phyloP scores from a whole-genome alignment of 2,329 filamentous ascomycete species.

The Leptographium lundbergii region DNA sequence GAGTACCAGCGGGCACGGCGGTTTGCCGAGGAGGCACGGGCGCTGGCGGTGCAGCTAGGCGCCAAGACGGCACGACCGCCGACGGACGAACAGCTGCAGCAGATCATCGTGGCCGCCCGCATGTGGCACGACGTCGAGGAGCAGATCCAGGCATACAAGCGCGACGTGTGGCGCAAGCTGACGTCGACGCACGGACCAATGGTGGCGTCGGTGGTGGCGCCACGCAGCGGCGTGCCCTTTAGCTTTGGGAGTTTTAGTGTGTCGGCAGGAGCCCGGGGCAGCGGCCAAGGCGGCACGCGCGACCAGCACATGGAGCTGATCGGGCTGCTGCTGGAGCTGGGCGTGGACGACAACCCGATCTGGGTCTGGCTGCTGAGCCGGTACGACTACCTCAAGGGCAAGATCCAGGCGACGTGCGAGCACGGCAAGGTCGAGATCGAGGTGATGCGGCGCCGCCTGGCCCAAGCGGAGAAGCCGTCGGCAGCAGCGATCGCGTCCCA shows the following conservation, averaged over 20 bases:
- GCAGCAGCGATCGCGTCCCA: conserved; percentile 60
- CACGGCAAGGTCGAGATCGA: conserved; percentile 88
- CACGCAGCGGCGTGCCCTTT: background rate
- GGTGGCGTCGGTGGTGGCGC: background rate
- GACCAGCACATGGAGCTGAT: conserved; percentile 89
- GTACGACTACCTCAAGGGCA: conserved; percentile 79
- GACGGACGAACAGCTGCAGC: conserved; percentile 69
- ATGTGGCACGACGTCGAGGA: conserved; percentile 94
- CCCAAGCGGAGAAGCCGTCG: conserved; percentile 51
- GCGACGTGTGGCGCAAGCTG: conserved; percentile 76
- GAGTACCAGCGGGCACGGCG: conserved; percentile 75
- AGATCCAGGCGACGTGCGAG: conserved; percentile 68
- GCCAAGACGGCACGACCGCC: conserved; percentile 23
- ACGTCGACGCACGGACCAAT: conserved; percentile 51
- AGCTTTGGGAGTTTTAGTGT: too few relatives aligned
- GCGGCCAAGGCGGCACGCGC: conserved; percentile 39
- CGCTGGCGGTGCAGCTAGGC: conserved; percentile 45
- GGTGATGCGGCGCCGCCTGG: conserved; percentile 70
- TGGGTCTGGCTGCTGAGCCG: conserved; percentile 90
- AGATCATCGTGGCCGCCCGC: conserved; percentile 74
- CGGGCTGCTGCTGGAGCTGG: conserved; percentile 75
- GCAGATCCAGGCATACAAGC: conserved; percentile 77
- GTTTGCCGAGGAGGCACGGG: conserved; percentile 66
- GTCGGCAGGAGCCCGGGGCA: conserved; percentile 20
- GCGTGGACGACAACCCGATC: conserved; percentile 90